Base-by-base conservation (phyloP, 164 flowering plant species). In the Aristolochia californica region DNA sequence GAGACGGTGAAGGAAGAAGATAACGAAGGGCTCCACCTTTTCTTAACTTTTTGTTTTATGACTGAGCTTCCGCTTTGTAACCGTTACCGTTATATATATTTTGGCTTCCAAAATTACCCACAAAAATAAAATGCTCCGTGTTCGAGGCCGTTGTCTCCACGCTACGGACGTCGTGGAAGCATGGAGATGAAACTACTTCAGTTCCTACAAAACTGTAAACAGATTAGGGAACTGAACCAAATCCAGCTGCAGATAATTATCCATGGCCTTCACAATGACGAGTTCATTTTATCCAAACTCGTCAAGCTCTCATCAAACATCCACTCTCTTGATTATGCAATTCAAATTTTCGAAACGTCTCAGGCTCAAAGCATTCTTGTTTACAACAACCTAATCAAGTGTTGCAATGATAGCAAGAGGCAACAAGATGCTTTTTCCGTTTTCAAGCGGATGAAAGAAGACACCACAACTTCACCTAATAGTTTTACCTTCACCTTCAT, bases 401-500 rank as follows among this genome's bases (percentile, higher is more conserved):
- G 72, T 60, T 70, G 57, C 51, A 47, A 66, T 2, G 68, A 72
- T 10, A 68, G 50, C 26, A 26, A 48, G 49, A 67, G 38, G 53
- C 49, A 25, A 2, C 57, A 61, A 48, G 75, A 64, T 20, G 76
- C 73, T 22, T 61, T 74, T 11, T 13, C 56, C 26, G 25, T 55
- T 38, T 80, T 68, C 50, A 70, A 60, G 50, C 68, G 57, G 55
- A 76, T 75, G 81, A 75, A 61, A 17, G 66, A 48, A 17, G 48
- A 51, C 0, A 34, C 13, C 10, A 38, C 65, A 22, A 26, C 45
- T 8, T 7, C 40, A 34, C 74, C 78, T 12, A 78, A 78, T 57
- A 72, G 58, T 53, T 76, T 67, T 53, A 73, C 79, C n/a, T 70
- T 75, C 56, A 78, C 80, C 4, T 70, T 77, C 56, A 68, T 78